Base-by-base conservation (phyloP, 108 stramenopile species). In the Parietichytrium sp. region DNA sequence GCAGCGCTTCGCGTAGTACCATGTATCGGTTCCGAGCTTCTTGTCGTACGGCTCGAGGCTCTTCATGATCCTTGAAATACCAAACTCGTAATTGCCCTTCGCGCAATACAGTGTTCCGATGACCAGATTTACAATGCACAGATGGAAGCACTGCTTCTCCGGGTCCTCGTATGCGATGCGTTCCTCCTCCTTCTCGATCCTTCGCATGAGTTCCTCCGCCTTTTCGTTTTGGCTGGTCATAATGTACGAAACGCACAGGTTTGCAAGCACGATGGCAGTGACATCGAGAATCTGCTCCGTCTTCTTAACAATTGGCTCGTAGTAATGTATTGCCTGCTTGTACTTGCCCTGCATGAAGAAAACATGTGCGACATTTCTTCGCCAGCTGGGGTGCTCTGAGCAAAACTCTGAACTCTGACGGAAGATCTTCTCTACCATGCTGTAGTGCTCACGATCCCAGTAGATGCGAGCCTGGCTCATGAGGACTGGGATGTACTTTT, bases 31-130 rank as follows among this genome's bases (percentile, higher is more conserved):
- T 47, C 91, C 89, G 4, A 95, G 90, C 83, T 94, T 93, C 48
- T 86, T 91, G 51, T 93, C 92, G 79, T 93, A 92, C 0, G 95
- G 95, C 78, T 93, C 88, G 10, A 95, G 52, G 29, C 90, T 90
- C 83, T 93, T 92, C 86, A 92, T 90, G 54, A 95, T 89, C 29
- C 89, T 83, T 13, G 86, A 88, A 47, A 94, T 93, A n/a, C 95
- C 95, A 54, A 95, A 94, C 55, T 92, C 94, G 48, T 88, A 94
- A 79, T 95, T 94, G 8, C 91, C 90, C 78, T 91, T 95, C 45
- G 91, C 91, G 79, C 94, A 95, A 83, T 95, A 95, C 51, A 95
- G 86, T 36, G 93, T 94, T 3, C 94, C 95, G 38, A 95, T 93
- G 51, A 93, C 93, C 3, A 95, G 84, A 82, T 94, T 94, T 54